Base-by-base conservation (phyloP, 1,284 basidiomycete species). In the Tremellales sp. region DNA sequence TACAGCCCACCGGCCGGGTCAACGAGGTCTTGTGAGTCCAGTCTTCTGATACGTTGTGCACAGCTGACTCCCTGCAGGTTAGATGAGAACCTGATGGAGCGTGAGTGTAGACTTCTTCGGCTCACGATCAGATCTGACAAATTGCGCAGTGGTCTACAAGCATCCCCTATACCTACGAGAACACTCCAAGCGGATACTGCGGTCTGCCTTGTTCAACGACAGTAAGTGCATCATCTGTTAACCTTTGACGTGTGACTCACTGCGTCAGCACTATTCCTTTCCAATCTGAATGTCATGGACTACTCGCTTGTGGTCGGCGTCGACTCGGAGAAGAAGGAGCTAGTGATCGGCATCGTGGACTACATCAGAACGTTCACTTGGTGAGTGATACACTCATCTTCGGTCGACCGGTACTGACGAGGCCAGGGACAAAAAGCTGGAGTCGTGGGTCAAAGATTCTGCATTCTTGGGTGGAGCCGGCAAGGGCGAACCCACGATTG, bases 241-340 rank as follows among this genome's bases (percentile, higher is more conserved):
- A 19, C 6, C 7, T 21, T 10, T 17, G 19, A 5, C 24, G 3
- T 12, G 21, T 13, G 35, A n/a, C 12, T 29, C 46, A 49, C 43
- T 62, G 40, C 25, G 11, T 1, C 47, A 71, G 68, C 77, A 33
- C 75, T 80, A 3, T 98, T 98, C 75, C 76, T 98, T 41, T 86
- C 89, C 10, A 90, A 93, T 57, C 85, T 97, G 58, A 96, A 97
- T 67, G 90, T 97, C 48, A 98, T 99, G 96, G 96, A 99, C 74
- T 99, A 99, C 73, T 97, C 93, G 19, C 78, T 99, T 15, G 86
- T 98, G 36, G 90, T 93, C 22, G 96, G 94, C 15, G 86, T 98
- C 13, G 92, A 96, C 68, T 83, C 82, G 55, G 77, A 79, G 45
- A 85, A 82, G 56, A 85, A 87, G 51, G 87, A 93, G 67, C 78